Evolutionary conservation across 2,329 filamentous ascomycete species (phyloP).

Genomic region (Colletotrichum tamarilloi): DNA sequence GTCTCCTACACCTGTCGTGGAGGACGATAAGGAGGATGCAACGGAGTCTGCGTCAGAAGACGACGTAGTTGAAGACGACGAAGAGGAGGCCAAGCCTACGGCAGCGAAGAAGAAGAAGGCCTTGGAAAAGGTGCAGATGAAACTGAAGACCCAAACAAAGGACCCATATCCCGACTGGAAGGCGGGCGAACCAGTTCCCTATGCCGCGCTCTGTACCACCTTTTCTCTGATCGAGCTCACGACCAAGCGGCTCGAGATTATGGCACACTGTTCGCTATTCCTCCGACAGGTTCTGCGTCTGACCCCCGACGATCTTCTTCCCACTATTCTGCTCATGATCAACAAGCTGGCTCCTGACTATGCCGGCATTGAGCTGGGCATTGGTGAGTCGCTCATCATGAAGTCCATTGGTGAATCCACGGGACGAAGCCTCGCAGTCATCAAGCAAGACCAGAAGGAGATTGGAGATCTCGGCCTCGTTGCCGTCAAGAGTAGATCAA

Average conservation of each 20-base stretch:
- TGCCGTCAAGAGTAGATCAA: conserved; percentile 93
- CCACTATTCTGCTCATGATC: conserved; percentile 94
- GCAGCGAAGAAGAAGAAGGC: conserved; percentile 84
- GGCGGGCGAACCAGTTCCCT: conserved; percentile 87
- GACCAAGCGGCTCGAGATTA: conserved; percentile 88
- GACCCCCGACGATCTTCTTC: conserved; percentile 86
- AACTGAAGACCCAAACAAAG: conserved; percentile 73
- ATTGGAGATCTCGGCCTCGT: conserved; percentile 96
- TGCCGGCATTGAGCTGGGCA: conserved; percentile 95
- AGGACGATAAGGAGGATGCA: conserved; percentile 42
- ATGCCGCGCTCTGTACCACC: conserved; percentile 92
- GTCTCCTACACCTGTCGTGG: conserved; percentile 40
- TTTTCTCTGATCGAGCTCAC: conserved; percentile 97
- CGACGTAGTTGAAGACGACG: conserved; percentile 59
- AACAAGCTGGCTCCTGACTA: conserved; percentile 98
- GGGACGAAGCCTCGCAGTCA: conserved; percentile 85
- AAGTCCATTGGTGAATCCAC: conserved; percentile 97
- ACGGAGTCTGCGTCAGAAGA: conserved; percentile 58
- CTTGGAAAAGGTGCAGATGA: conserved; percentile 83
- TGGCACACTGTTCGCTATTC: conserved; percentile 89
- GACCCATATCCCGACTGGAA: conserved; percentile 98
- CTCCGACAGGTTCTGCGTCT: conserved; percentile 93
- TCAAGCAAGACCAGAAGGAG: conserved; percentile 95
- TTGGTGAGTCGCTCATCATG: conserved; percentile 98
- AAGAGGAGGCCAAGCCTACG: conserved; percentile 74